A percentile compares a stretch with the other conserved stretches of the same genome.
phyloP scores from a whole-genome alignment of 139 green algal genomes.

The Tetratostichococcus sp. region DNA sequence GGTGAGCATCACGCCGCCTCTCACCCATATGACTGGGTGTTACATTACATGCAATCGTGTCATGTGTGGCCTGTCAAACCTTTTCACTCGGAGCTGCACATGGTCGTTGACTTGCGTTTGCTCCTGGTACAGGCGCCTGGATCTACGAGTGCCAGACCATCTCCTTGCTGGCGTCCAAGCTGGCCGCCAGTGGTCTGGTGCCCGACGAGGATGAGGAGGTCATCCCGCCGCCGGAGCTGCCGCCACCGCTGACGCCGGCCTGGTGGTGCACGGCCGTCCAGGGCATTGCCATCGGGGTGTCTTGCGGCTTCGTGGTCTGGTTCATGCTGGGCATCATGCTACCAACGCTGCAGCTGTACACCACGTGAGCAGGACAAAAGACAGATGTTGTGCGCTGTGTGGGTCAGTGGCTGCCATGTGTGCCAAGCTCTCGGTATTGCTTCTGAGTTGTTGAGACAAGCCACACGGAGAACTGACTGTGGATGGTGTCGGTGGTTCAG shows the following conservation, averaged over 20 bases:
- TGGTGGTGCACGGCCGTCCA: background rate
- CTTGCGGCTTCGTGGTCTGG: background rate
- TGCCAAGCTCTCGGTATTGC: no score
- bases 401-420: no score
- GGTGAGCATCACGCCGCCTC: background rate
- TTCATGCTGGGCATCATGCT: background rate
- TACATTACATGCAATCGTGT: no score
- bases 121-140: background rate
- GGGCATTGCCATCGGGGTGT: background rate
- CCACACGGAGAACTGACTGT: no score
- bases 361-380: background rate
- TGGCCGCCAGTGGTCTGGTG: background rate
- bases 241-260: background rate
- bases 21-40: no score
- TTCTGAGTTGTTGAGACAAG: no score
- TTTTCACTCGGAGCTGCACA: no score
- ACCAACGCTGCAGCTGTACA: background rate
- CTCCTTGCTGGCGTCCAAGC: background rate
- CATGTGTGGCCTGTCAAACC: no score
- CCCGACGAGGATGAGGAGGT: background rate
- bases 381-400: no score
- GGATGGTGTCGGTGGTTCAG: no score
- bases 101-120: background rate
- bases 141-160: constrained; percentile 7
- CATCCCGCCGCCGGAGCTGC: background rate